Evolutionary conservation across 2,329 filamentous ascomycete species (phyloP).

Genomic region (Colletotrichum sojae): DNA sequence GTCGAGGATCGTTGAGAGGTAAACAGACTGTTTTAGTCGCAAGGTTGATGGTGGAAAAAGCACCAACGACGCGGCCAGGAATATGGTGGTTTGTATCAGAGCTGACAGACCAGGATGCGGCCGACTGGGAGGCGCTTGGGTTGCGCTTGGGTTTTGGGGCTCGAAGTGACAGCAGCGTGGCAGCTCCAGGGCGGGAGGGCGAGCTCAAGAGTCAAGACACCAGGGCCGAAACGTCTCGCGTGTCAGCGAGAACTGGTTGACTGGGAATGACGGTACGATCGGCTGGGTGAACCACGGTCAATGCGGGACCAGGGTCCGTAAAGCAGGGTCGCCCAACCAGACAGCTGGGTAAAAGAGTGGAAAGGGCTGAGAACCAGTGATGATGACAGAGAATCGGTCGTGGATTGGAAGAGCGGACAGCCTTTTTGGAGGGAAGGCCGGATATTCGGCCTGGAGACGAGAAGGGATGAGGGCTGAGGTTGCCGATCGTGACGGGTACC

Average conservation of each 20-base stretch:
- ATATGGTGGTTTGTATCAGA: slow-evolving; percentile 20
- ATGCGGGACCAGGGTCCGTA: slow-evolving; percentile 31
- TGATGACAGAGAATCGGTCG: slow-evolving; percentile 4
- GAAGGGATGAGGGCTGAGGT: slow-evolving; percentile 6
- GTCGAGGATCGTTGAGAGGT: slow-evolving; percentile 2
- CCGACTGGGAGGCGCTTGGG: slow-evolving; percentile 30
- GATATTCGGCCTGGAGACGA: neutral
- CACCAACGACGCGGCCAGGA: slow-evolving; percentile 28
- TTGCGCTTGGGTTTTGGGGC: slow-evolving; percentile 36
- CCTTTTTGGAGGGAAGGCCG: slow-evolving; percentile 5
- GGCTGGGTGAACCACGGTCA: slow-evolving; percentile 36
- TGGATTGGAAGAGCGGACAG: neutral
- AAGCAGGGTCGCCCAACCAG: slow-evolving; percentile 30
- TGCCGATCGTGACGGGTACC: slow-evolving; percentile 1
- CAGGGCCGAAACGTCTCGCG: slow-evolving; percentile 40
- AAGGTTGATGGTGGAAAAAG: slow-evolving; percentile 19
- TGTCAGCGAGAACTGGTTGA: slow-evolving; percentile 35
- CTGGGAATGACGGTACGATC: slow-evolving; percentile 38
- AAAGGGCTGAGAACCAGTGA: slow-evolving; percentile 1
- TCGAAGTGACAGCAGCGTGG: slow-evolving; percentile 29
- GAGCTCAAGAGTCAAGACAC: neutral
- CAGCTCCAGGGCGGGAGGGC: slow-evolving; percentile 26
- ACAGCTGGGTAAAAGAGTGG: slow-evolving; percentile 16
- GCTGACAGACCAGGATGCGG: slow-evolving; percentile 31
- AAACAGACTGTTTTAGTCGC: slow-evolving; percentile 9